Percentiles rank a stretch among this genome's conserved stretches.
phyloP scores from a whole-genome alignment of 768 basidiomycete genomes.

The Lentinula raphanica region DNA sequence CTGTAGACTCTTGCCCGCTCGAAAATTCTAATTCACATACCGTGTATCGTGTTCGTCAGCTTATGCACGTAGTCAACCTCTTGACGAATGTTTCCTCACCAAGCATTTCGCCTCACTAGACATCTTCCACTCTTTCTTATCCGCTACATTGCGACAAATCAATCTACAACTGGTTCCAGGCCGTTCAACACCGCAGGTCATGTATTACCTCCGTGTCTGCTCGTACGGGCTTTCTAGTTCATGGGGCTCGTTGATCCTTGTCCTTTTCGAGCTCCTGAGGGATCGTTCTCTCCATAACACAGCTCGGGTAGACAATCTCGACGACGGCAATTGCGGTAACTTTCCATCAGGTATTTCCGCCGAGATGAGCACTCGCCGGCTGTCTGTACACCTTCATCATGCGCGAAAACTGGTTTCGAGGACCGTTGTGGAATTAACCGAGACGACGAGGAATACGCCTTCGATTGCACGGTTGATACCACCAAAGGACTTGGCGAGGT shows the following conservation, averaged over 20 bases:
- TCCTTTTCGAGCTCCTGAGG: background rate
- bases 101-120: conserved; percentile 2
- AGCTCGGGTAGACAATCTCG: too few species aligned
- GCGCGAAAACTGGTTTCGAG: background rate
- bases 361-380: background rate
- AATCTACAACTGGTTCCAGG: background rate
- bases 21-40: background rate
- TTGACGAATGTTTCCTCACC: conserved; percentile 4
- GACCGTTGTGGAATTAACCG: background rate
- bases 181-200: background rate
- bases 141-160: background rate
- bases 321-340: background rate
- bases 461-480: background rate
- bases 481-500: background rate
- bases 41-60: background rate
- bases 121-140: background rate
- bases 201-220: background rate
- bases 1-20: too few species aligned
- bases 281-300: background rate
- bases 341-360: background rate
- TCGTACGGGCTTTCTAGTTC: background rate
- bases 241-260: background rate
- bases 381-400: background rate
- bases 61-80: background rate
- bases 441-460: background rate